phyloP scores from a whole-genome alignment of 2,329 filamentous ascomycete species.

The Microascus cirrosus region DNA sequence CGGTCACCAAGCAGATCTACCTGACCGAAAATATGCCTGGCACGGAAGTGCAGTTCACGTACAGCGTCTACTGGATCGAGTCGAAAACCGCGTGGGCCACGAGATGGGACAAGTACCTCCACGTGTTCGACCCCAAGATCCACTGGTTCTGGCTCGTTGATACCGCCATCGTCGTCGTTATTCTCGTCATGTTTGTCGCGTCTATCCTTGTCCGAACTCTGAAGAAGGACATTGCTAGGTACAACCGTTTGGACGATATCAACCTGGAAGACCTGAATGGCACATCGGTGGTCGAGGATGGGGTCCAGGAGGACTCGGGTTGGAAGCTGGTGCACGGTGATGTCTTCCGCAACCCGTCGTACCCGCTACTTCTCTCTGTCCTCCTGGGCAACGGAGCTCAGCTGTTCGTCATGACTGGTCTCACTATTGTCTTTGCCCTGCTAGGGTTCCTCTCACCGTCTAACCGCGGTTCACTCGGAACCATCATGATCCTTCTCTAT shows the following conservation, averaged over 20 bases:
- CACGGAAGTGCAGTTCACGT: constrained; percentile 69
- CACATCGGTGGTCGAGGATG: constrained; percentile 69
- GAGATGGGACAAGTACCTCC: constrained; percentile 96
- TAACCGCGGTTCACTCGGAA: constrained; percentile 87
- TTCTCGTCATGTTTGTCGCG: constrained; percentile 81
- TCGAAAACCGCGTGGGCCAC: constrained; percentile 89
- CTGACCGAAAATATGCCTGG: constrained; percentile 46
- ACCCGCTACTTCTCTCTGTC: constrained; percentile 74
- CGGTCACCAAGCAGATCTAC: constrained; percentile 43
- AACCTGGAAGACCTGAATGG: constrained; percentile 81
- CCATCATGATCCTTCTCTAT: constrained; percentile 87
- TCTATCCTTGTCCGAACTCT: constrained; percentile 84
- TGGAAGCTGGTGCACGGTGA: constrained; percentile 98
- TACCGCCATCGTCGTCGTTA: constrained; percentile 87
- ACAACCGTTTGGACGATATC: constrained; percentile 89
- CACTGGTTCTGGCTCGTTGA: constrained; percentile 99
- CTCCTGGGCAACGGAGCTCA: constrained; percentile 90
- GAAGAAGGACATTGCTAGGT: constrained; percentile 89
- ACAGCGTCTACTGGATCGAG: constrained; percentile 80
- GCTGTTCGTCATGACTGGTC: constrained; percentile 93
- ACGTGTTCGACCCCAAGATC: constrained; percentile 95
- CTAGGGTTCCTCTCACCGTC: constrained; percentile 92
- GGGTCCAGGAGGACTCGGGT: constrained; percentile 95
- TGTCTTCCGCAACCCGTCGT: constrained; percentile 81
- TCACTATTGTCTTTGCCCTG: constrained; percentile 87